Base-by-base conservation (phyloP, 257 asterid species). In the Solanum acaule region DNA sequence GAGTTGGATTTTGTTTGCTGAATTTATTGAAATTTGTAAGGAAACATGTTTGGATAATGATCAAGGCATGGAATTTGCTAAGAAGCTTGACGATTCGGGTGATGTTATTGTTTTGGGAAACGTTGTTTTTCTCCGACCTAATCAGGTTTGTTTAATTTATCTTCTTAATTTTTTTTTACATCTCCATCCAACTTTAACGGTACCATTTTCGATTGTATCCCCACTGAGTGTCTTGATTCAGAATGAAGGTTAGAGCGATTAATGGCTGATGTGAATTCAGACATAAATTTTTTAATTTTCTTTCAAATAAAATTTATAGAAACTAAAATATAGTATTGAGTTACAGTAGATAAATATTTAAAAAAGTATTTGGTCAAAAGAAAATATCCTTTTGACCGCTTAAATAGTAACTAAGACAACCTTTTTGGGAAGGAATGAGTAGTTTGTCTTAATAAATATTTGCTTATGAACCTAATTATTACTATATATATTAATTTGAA, bases 51-150 rank as follows among this genome's bases (percentile, higher is more conserved):
- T 34, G 34, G 22, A 79, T 35, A 25, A 37, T 81, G 87, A 86
- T 20, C 87, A 86, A 29, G 87, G 89, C 5, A 5, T 86, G 35
- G 89, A 86, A 6, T 67, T 86, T 70, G 88, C 87, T 10, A 86
- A 68, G 70, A 70, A 35, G 84, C n/a, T 89, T 63, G 90, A 89
- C 25, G 75, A 86, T 7, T 86, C 90, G 13, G 90, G 89, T 31
- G 81, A 81, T 22, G 90, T 89, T 31, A 89, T 89, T 79, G 78
- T 89, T 44, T 46, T 78, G 8, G 89, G 90, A 22, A 79, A 52
- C 56, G n/a, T 86, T 10, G 89, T 89, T 67, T 89, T 89, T 71
- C 90, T 89, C 38, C 73, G 40, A 46, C 90, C 90, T 44, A 73
- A 86, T 1, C 89, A 89, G 90, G 90, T 89, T 46, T 23, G 29